phyloP scores from a whole-genome alignment of 2,329 filamentous ascomycete genomes.

The Phialophora tarda region DNA sequence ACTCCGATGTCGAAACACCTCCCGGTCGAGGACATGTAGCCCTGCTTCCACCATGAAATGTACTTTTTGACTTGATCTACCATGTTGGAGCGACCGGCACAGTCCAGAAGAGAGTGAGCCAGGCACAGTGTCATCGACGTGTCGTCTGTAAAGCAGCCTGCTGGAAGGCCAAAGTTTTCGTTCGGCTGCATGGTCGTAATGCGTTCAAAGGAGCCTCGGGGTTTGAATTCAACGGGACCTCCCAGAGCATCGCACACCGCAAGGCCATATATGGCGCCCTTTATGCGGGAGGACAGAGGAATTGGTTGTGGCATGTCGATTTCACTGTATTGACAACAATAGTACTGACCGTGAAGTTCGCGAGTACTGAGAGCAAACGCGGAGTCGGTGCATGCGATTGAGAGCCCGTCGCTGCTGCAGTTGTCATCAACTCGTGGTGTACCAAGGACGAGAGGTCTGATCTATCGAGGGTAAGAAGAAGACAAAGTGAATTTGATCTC shows the following conservation, averaged over 20 bases:
- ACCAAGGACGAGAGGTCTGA: neutral
- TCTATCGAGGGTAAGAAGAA: neutral
- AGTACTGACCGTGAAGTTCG: neutral
- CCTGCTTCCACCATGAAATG: conserved; percentile 46
- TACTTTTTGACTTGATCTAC: conserved; percentile 46
- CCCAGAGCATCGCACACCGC: conserved; percentile 53
- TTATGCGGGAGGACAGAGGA: conserved; percentile 39
- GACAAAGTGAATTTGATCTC: neutral
- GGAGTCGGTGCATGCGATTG: neutral
- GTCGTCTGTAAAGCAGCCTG: conserved; percentile 53
- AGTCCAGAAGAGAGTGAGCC: conserved; percentile 47
- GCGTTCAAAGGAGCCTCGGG: conserved; percentile 45
- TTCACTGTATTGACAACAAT: neutral
- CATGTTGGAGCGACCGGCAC: conserved; percentile 39
- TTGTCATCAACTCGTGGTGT: neutral
- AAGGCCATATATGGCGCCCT: conserved; percentile 48
- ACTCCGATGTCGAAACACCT: conserved; percentile 50
- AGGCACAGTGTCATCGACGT: conserved; percentile 54
- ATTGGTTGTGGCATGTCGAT: conserved; percentile 12
- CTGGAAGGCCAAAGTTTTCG: conserved; percentile 45
- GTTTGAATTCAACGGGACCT: conserved; percentile 50
- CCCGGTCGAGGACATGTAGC: conserved; percentile 47
- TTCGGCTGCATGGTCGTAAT: conserved; percentile 46
- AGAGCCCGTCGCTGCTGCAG: neutral
- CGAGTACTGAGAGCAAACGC: neutral